phyloP scores from a whole-genome alignment of 2,329 filamentous ascomycete genomes.

The Lasiodiplodia citricola region DNA sequence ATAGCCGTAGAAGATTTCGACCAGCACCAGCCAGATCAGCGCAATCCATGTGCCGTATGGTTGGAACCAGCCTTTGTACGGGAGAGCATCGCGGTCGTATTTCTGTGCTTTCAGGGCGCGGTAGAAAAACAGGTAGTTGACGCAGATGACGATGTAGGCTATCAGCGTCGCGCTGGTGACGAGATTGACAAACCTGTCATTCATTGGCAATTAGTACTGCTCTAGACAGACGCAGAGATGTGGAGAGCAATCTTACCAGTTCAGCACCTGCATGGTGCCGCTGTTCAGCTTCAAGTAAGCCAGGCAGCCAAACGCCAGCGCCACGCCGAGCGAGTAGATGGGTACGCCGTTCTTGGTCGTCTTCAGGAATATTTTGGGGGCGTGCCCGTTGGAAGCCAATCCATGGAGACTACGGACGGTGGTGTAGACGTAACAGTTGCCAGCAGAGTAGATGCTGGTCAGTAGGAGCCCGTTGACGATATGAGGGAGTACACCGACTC shows the following conservation, averaged over 20 bases:
- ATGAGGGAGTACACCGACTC: slow-evolving; percentile 51
- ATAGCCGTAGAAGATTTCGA: slow-evolving; percentile 49
- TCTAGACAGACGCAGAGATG: too few species aligned
- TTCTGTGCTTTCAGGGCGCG: slow-evolving; percentile 56
- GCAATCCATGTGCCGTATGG: slow-evolving; percentile 46
- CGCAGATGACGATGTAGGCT: slow-evolving; percentile 55
- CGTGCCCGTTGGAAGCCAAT: slow-evolving; percentile 58
- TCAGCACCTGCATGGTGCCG: slow-evolving; percentile 68
- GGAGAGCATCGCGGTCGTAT: slow-evolving; percentile 55
- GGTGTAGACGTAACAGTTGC: slow-evolving; percentile 44
- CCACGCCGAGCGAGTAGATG: slow-evolving; percentile 71
- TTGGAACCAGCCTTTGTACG: slow-evolving; percentile 48
- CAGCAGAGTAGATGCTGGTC: slow-evolving; percentile 77
- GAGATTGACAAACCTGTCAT: slow-evolving; percentile 62
- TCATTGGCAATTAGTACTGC: not conserved
- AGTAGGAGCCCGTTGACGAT: slow-evolving; percentile 81
- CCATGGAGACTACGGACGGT: slow-evolving; percentile 49
- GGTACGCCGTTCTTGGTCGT: slow-evolving; percentile 70
- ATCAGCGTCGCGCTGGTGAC: slow-evolving; percentile 70
- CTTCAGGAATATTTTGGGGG: slow-evolving; percentile 61
- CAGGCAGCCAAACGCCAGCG: slow-evolving; percentile 71
- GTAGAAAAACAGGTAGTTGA: slow-evolving; percentile 65
- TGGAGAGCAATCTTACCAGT: slow-evolving; percentile 53
- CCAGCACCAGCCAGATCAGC: slow-evolving; percentile 21
- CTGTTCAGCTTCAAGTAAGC: slow-evolving; percentile 77